A percentile compares a stretch with the other conserved stretches of the same genome.
phyloP scores from a whole-genome alignment of 2,329 filamentous ascomycete genomes.

The Apiospora rasikravindrae region DNA sequence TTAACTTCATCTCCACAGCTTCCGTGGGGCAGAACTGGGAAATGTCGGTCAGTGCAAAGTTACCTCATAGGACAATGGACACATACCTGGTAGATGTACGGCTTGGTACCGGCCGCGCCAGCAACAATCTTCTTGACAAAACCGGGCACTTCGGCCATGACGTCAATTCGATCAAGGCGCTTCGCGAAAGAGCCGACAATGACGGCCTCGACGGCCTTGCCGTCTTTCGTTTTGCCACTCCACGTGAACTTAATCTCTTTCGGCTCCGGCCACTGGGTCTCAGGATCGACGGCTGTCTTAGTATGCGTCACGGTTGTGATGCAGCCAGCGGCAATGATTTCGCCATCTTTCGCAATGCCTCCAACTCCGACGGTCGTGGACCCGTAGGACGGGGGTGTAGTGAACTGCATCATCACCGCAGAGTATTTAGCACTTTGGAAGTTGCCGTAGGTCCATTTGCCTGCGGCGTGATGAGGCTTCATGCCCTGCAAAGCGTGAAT shows the following conservation, averaged over 20 bases:
- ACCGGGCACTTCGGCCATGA: constrained; percentile 94
- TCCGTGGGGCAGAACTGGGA: constrained; percentile 67
- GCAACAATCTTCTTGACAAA: constrained; percentile 96
- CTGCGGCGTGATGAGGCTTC: constrained; percentile 97
- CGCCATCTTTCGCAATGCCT: constrained; percentile 78
- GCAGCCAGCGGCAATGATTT: constrained; percentile 76
- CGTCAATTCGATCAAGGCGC: constrained; percentile 82
- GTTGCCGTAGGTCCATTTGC: constrained; percentile 90
- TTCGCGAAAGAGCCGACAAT: constrained; percentile 73
- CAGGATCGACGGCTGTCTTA: constrained; percentile 70
- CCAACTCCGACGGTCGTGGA: constrained; percentile 83
- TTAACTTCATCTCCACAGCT: constrained; percentile 78
- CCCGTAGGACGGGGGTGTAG: constrained; percentile 90
- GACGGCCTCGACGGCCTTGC: constrained; percentile 71
- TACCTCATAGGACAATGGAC: constrained; percentile 31
- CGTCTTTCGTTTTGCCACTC: constrained; percentile 78
- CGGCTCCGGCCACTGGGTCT: constrained; percentile 90
- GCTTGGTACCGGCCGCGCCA: constrained; percentile 86
- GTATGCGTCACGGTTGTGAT: constrained; percentile 72
- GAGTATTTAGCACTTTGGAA: constrained; percentile 89
- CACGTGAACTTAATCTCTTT: constrained; percentile 76
- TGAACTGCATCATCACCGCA: constrained; percentile 94
- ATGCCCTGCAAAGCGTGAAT: constrained; percentile 91
- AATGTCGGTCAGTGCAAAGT: constrained; percentile 19
- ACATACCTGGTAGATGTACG: constrained; percentile 94